Percentiles rank a stretch among this genome's conserved stretches.
Conservation (phyloP, 345 rosid genomes). For the Abelmoschus esculentus region DNA sequence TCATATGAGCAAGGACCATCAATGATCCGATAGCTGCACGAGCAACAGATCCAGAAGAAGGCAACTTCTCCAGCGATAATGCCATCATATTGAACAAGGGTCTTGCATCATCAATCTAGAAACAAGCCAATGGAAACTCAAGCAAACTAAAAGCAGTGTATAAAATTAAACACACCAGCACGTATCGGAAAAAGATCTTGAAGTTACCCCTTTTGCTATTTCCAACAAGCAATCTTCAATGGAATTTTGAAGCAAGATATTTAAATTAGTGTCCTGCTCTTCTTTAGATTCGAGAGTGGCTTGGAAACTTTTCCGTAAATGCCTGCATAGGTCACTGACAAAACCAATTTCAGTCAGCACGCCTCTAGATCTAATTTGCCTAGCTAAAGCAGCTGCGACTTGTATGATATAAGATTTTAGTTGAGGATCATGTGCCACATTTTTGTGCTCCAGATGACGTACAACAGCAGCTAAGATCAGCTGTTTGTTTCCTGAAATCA, state of each 20-base stretch:
- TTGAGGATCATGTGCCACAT: constrained; percentile 66
- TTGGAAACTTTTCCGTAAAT: constrained; percentile 86
- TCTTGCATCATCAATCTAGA: constrained; percentile 51
- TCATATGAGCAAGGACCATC: constrained; percentile 73
- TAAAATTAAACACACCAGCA: constrained; percentile 6
- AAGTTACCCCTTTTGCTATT: constrained; percentile 73
- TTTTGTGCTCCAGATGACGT: constrained; percentile 90
- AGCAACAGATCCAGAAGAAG: constrained; percentile 69
- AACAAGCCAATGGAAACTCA: constrained; percentile 5
- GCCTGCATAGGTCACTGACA: constrained; percentile 88
- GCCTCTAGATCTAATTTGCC: constrained; percentile 60
- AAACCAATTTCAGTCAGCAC: constrained; percentile 64
- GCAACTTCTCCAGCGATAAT: constrained; percentile 70
- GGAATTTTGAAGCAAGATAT: constrained; percentile 62
- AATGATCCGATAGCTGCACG: constrained; percentile 71
- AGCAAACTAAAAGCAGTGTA: constrained; percentile 4
- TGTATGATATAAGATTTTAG: constrained; percentile 60
- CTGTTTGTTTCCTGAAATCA: constrained; percentile 62
- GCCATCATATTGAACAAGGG: constrained; percentile 76
- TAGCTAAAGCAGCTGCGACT: constrained; percentile 71
- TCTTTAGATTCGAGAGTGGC: constrained; percentile 57
- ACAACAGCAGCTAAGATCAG: constrained; percentile 66
- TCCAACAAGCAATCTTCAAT: constrained; percentile 91
- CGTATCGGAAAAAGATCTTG: background rate
- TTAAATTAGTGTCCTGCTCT: constrained; percentile 49